Evolutionary conservation across 2,329 filamentous ascomycete species (phyloP), one percentile per base, ranked within the genome.

Genomic region (Diaporthe citri): DNA sequence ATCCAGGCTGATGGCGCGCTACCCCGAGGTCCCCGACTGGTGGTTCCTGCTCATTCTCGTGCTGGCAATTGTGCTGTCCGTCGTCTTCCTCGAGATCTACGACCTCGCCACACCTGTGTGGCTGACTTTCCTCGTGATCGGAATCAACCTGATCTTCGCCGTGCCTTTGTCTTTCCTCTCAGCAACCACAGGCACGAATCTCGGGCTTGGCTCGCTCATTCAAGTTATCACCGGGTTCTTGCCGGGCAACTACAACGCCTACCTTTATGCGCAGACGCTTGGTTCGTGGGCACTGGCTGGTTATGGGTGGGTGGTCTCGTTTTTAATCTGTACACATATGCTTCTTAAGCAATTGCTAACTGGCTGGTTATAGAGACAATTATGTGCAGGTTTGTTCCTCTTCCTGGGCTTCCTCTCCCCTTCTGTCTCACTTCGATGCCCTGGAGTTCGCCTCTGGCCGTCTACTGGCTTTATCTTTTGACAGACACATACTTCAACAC

Each of bases 11-110:
- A 88, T 88, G 86, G 77, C 81, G 2, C 80, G 78, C 2, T 87
- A 87, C 70, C 78, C 80, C 0, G 86, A 87, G 46, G 85, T 87
- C 1, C 85, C 86, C 0, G 86, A 86, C 60, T 87, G 85, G 85
- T 87, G 84, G 86, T 85, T 85, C 76, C 73, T 85, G 17, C 25
- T 81, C 31, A 84, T 86, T 52, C 79, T 85, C 4, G 75, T 75
- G 8, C 75, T 70, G 7, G 78, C 80, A 15, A 66, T 81, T 17
- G 76, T 79, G 17, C 77, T 82, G 2, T 79, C 79, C 0, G 75
- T 85, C 31, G 79, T 83, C 28, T 84, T 85, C 62, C 75, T 82
- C n/a, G 73, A 77, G 25, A 80, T 82, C 67, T 82, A 80, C 70
- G 81, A 82, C 39, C 78, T 81, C 41, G 79, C 81, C 60, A 83